Base-by-base conservation (phyloP, 139 green algal genomes). In the Chlamydomonas eustigma region DNA sequence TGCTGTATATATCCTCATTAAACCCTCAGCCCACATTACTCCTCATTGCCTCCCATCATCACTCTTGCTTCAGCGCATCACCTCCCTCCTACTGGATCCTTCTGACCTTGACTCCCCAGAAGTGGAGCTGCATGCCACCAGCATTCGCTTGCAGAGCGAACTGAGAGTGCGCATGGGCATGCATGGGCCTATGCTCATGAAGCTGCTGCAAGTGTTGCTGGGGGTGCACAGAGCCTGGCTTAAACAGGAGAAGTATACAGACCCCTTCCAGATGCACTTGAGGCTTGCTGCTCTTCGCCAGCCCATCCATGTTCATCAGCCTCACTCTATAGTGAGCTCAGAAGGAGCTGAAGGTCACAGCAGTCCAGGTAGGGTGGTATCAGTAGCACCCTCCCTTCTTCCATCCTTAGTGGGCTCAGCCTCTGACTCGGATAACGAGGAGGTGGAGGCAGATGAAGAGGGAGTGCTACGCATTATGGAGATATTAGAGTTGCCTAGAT, bases 401-500 rank as follows among this genome's bases (percentile, higher is more conserved):
- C n/a, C n/a, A n/a, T n/a, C n/a, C n/a, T n/a, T n/a, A n/a, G n/a
- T n/a, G n/a, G n/a, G n/a, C n/a, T n/a, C n/a, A n/a, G 18, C 44
- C 18, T 68, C 52, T 33, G 52, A 68, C 6, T 22, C 8, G 52
- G 77, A 79, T 66, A 64, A 69, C 1, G 64, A 64, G 22, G 72
- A 51, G 50, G 51, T 36, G 35, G 75, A 39, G 25, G 80, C 81
- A 69, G 80, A 84, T 50, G 85, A 90, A 73, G 74, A 76, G 28
- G 58, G 30, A 2, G 76, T 90, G 3, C 70, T 87, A 50, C 70
- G 73, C 44, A 58, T 90, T 35, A 92, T 92, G 85, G 87, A 90
- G 70, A 68, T 92, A 6, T 36, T 89, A 51, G 81, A 83, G 65
- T 44, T 90, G 64, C 79, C 85, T 4, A 77, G 87, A 5, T 66